Percentiles rank a stretch among this genome's conserved stretches.
phyloP scores from a whole-genome alignment of 208 protist species.

The Blechomonas ayalai region DNA sequence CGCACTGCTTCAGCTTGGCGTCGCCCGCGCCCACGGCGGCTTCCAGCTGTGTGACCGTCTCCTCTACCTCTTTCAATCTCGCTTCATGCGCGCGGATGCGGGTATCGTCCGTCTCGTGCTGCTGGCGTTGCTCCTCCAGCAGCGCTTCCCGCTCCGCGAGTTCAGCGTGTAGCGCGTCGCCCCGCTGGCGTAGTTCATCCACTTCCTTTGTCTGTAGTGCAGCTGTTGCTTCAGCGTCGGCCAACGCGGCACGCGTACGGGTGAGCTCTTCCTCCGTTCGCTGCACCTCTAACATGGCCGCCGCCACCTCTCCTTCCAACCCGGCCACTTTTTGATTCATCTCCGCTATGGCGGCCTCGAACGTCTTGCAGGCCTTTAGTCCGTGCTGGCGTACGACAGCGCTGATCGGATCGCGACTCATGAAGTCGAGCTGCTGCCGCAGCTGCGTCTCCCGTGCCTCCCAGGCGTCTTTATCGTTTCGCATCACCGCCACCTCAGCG shows the following conservation, averaged over 20 bases:
- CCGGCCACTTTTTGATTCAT: too few species aligned
- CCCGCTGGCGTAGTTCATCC: conserved; percentile 5
- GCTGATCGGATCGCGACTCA: conserved; percentile 68
- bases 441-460: conserved; percentile 51
- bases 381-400: conserved; percentile 57
- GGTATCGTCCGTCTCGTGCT: conserved; percentile 6
- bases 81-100: too few species aligned
- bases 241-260: not conserved
- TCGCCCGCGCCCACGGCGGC: conserved; percentile 10
- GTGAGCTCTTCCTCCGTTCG: conserved; percentile 1
- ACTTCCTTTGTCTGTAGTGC: conserved; percentile 1
- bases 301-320: not conserved
- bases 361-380: conserved; percentile 35
- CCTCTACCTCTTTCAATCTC: conserved; percentile 4
- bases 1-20: conserved; percentile 6
- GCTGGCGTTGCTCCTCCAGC: conserved; percentile 6
- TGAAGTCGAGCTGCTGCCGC: conserved; percentile 38
- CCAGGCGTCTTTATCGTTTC: conserved; percentile 30
- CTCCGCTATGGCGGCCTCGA: conserved; percentile 37
- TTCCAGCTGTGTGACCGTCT: conserved; percentile 5
- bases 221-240: not conserved
- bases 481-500: conserved; percentile 29
- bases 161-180: conserved; percentile 10
- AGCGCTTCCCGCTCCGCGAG: conserved; percentile 7
- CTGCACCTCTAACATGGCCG: conserved; percentile 1